Evolutionary conservation across 768 basidiomycete genomes (phyloP).

Genomic region (Mycena epipterygia): DNA sequence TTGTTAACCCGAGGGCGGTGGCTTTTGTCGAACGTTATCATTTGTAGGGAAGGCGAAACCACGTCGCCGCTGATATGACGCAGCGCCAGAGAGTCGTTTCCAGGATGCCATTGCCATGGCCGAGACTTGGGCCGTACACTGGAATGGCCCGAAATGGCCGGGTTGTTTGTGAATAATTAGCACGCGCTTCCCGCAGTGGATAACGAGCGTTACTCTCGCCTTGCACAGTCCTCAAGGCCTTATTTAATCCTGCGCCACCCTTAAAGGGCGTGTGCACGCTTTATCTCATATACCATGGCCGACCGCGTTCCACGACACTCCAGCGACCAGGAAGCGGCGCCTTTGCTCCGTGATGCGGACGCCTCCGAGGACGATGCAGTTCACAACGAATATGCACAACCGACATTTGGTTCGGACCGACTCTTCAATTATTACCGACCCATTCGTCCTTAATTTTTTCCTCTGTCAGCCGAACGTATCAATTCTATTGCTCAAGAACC

Average conservation of each 20-base stretch:
- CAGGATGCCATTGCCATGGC: too few relatives aligned
- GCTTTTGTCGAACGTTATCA: too few relatives aligned
- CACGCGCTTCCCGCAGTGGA: background rate
- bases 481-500: slow-evolving; percentile 78
- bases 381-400: slow-evolving; percentile 38
- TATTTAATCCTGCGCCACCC: slow-evolving; percentile 29
- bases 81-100: too few relatives aligned
- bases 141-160: too few relatives aligned
- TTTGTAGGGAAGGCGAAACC: too few relatives aligned
- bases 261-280: slow-evolving; percentile 14
- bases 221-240: slow-evolving; percentile 30
- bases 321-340: slow-evolving; percentile 75
- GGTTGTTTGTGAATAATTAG: slow-evolving; percentile 10
- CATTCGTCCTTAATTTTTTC: too few relatives aligned
- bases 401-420: too few relatives aligned
- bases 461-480: slow-evolving; percentile 65
- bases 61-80: too few relatives aligned
- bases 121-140: too few relatives aligned
- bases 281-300: slow-evolving; percentile 57
- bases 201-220: slow-evolving; percentile 1
- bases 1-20: too few relatives aligned
- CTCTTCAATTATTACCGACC: too few relatives aligned
- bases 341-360: slow-evolving; percentile 69
- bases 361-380: slow-evolving; percentile 47
- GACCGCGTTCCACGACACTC: slow-evolving; percentile 67